Conservation (phyloP, 495 filamentous ascomycete genomes). For the Talaromyces adpressus region DNA sequence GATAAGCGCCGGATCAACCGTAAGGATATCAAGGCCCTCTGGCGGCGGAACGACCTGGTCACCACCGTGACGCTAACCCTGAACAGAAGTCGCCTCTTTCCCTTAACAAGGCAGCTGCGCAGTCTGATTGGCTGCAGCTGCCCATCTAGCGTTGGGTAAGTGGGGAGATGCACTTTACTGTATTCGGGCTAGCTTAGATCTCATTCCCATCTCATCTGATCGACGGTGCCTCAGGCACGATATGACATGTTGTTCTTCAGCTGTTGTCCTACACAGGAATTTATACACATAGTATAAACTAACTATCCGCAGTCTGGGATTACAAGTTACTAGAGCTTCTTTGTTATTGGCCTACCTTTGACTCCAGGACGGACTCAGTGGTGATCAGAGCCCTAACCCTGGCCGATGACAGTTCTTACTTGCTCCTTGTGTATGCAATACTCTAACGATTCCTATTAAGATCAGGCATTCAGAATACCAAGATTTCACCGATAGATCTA, state of each 20-base stretch:
- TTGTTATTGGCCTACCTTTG: background rate
- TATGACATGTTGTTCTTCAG: background rate
- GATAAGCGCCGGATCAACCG: constrained; percentile 1
- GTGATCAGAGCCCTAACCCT: background rate
- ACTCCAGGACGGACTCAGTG: too few relatives aligned
- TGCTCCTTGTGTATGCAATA: background rate
- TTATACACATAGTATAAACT: background rate
- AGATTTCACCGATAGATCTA: background rate
- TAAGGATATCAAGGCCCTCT: background rate
- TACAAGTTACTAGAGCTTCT: background rate
- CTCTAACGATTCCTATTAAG: background rate
- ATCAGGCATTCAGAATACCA: background rate
- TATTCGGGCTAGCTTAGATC: background rate
- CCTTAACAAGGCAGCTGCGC: background rate
- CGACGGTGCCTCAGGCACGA: background rate
- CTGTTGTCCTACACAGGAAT: background rate
- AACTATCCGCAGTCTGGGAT: background rate
- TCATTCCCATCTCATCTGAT: background rate
- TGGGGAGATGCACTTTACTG: background rate
- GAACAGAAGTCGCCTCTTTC: background rate
- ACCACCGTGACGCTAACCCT: background rate
- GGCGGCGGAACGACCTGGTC: background rate
- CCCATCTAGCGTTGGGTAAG: background rate
- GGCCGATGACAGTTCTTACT: background rate
- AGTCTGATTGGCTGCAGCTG: background rate